A percentile compares a stretch with the other conserved stretches of the same genome.
Evolutionary conservation across 2,329 filamentous ascomycete genomes (phyloP).

Genomic region (Penicillium vulpinum): DNA sequence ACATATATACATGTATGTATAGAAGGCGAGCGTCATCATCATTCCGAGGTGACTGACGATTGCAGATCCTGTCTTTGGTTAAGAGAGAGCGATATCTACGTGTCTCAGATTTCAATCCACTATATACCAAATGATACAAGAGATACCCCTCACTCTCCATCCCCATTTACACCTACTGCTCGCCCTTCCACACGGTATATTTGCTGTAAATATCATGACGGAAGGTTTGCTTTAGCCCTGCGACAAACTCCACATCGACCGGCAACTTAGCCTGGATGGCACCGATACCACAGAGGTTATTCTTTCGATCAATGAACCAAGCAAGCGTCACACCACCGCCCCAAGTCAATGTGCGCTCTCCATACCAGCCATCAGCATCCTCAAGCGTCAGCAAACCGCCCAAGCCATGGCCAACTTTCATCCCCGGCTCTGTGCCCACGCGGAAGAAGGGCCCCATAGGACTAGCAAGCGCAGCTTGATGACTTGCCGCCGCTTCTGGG

Average conservation of each 20-base stretch:
- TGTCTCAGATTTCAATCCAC: neutral
- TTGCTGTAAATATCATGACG: slow-evolving; percentile 47
- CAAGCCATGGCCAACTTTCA: slow-evolving; percentile 44
- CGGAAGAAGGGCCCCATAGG: slow-evolving; percentile 41
- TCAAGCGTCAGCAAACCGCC: slow-evolving; percentile 46
- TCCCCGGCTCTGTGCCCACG: slow-evolving; percentile 33
- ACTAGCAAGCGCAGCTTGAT: slow-evolving; percentile 31
- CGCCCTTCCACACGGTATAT: slow-evolving; percentile 32
- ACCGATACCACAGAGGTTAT: slow-evolving; percentile 46
- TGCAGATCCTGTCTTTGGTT: too few species aligned
- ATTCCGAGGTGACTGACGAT: neutral
- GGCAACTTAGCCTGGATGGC: slow-evolving; percentile 46
- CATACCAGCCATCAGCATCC: slow-evolving; percentile 48
- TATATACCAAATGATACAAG: neutral
- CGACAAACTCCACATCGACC: slow-evolving; percentile 26
- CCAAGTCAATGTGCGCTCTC: slow-evolving; percentile 48
- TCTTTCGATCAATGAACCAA: slow-evolving; percentile 55
- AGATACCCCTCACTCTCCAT: too few species aligned
- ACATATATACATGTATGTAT: too few species aligned
- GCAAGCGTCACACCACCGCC: slow-evolving; percentile 49
- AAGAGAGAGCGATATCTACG: neutral
- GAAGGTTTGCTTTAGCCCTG: slow-evolving; percentile 45
- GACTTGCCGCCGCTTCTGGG: slow-evolving; percentile 26
- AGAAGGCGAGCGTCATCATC: neutral
- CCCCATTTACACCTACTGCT: neutral